A percentile compares a stretch with the other conserved stretches of the same genome.
Conservation (phyloP, 257 asterid species). For the Lycium barbarum region DNA sequence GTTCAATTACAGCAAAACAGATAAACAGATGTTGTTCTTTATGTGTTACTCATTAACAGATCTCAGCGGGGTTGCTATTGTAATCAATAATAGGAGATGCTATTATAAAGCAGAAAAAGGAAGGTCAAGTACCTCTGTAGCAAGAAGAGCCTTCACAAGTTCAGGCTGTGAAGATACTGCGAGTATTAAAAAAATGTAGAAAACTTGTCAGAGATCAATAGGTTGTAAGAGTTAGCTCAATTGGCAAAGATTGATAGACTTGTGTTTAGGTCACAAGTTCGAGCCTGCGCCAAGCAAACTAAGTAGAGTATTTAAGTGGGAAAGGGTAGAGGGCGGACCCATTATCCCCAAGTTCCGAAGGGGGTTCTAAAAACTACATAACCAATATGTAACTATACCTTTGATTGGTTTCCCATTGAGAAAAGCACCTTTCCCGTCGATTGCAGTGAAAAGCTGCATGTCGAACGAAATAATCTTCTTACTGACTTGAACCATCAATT, state of each 20-base stretch:
- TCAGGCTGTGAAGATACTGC: constrained; percentile 84
- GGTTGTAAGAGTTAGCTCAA: background rate
- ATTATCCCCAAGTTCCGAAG: no score
- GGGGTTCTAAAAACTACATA: background rate
- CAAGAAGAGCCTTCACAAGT: constrained; percentile 85
- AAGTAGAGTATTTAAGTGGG: no score
- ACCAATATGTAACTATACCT: constrained; percentile 46
- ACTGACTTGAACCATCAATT: constrained; percentile 9
- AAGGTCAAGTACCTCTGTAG: constrained; percentile 66
- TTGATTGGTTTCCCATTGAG: constrained; percentile 75
- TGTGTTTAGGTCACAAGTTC: no score
- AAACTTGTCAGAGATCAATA: background rate
- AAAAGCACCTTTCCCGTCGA: constrained; percentile 76
- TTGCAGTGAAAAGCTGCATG: constrained; percentile 75
- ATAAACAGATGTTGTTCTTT: background rate
- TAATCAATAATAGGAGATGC: background rate
- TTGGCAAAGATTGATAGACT: no score
- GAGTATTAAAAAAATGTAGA: constrained; percentile 31
- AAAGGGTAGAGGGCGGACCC: no score
- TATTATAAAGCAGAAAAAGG: background rate
- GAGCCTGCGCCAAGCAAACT: no score
- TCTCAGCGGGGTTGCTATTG: background rate
- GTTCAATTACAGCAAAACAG: background rate
- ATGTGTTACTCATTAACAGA: background rate
- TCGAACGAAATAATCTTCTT: constrained; percentile 33